phyloP scores from a whole-genome alignment of 371 early-diverging fungal species.

The Umbelopsis sp. region DNA sequence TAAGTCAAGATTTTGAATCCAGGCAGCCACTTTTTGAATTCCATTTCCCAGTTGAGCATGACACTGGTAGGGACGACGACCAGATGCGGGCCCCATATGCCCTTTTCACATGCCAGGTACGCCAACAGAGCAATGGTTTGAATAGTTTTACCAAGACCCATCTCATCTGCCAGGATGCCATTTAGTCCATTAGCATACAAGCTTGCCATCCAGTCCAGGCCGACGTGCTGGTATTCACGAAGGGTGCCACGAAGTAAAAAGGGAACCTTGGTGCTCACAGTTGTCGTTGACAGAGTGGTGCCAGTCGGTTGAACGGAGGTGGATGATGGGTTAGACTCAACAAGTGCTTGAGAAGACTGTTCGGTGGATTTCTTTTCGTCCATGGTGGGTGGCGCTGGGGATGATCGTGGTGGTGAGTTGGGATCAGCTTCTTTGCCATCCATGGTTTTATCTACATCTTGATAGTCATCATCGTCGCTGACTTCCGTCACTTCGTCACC shows the following conservation, averaged over 20 bases:
- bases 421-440: background rate
- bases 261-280: slow-evolving; percentile 58
- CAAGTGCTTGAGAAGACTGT: background rate
- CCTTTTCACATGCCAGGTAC: slow-evolving; percentile 72
- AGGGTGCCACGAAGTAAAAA: slow-evolving; percentile 68
- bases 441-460: slow-evolving; percentile 17
- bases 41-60: slow-evolving; percentile 94
- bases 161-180: slow-evolving; percentile 99
- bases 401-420: background rate
- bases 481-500: slow-evolving; percentile 32
- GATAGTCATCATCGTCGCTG: slow-evolving; percentile 34
- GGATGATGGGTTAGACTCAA: background rate
- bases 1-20: slow-evolving; percentile 86
- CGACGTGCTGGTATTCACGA: slow-evolving; percentile 80
- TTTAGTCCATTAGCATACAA: slow-evolving; percentile 92
- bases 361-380: slow-evolving; percentile 7
- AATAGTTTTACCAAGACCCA: slow-evolving; percentile 97
- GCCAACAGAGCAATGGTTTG: slow-evolving; percentile 93
- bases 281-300: slow-evolving; percentile 42
- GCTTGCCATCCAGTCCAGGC: slow-evolving; percentile 83
- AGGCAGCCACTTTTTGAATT: slow-evolving; percentile 92
- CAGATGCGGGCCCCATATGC: slow-evolving; percentile 86
- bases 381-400: background rate
- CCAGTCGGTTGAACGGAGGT: slow-evolving; percentile 30
- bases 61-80: slow-evolving; percentile 94